Conservation (phyloP, 2,329 filamentous ascomycete genomes). For the Fusarium compactum region DNA sequence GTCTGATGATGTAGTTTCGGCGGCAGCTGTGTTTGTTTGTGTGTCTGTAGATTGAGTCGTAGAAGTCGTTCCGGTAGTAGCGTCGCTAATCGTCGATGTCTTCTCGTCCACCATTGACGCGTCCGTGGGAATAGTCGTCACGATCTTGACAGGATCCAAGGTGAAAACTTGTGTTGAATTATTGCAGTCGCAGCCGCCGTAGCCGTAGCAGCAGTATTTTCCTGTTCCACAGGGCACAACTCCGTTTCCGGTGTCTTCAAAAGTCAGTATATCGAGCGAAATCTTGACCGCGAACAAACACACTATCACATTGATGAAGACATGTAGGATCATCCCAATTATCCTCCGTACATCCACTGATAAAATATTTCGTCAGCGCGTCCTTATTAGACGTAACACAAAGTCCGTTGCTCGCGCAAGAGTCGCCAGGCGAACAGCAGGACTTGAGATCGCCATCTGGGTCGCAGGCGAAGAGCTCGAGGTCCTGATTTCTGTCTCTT, state of each 20-base stretch:
- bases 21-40: not conserved
- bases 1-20: not conserved
- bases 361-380: not conserved
- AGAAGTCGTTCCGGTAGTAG: not conserved
- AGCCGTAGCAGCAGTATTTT: not conserved
- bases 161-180: conserved; percentile 4
- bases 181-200: not conserved
- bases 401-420: not conserved
- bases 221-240: not conserved
- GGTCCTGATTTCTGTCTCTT: not conserved
- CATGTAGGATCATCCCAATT: not conserved
- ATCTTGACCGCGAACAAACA: not conserved
- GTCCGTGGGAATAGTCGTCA: not conserved
- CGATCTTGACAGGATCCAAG: not conserved
- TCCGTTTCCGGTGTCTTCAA: not conserved
- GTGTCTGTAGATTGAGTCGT: not conserved
- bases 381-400: not conserved
- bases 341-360: not conserved
- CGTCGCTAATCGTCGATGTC: not conserved
- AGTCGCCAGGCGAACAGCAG: not conserved
- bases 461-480: not conserved
- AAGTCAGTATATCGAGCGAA: not conserved
- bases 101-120: not conserved
- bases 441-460: not conserved
- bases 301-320: not conserved